Evolutionary conservation across 192 early-diverging fungal species (phyloP).

Genomic region (Entomortierella beljakovae): DNA sequence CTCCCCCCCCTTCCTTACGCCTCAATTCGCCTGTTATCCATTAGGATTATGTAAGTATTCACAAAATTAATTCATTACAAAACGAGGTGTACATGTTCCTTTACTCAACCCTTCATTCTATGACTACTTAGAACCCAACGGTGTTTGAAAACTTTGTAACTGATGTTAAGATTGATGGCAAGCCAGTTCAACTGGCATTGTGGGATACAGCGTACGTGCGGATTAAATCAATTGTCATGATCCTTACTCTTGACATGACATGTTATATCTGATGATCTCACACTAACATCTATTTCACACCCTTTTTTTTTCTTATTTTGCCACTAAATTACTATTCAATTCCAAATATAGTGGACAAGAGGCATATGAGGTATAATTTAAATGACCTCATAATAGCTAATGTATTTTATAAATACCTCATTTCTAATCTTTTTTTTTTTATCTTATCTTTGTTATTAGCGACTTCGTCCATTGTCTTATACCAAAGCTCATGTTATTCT

Average conservation of each 20-base stretch:
- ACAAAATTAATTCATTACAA: not conserved
- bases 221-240: not conserved
- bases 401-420: too few species aligned
- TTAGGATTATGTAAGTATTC: slow-evolving; percentile 48
- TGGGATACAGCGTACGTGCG: slow-evolving; percentile 91
- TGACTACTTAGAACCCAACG: slow-evolving; percentile 81
- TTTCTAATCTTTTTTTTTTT: not conserved
- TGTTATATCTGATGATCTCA: not conserved
- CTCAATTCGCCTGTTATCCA: not conserved
- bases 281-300: not conserved
- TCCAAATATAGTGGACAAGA: slow-evolving; percentile 72
- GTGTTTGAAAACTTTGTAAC: slow-evolving; percentile 96
- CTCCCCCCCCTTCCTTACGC: not conserved
- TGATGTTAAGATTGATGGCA: slow-evolving; percentile 89
- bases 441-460: slow-evolving; percentile 61
- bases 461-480: slow-evolving; percentile 93
- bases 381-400: too few species aligned
- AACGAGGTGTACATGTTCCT: not conserved
- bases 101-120: not conserved
- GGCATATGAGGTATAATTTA: slow-evolving; percentile 64
- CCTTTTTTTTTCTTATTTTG: not conserved
- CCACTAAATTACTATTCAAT: too few species aligned
- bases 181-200: slow-evolving; percentile 87
- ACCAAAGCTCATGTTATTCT: slow-evolving; percentile 94
- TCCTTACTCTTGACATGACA: not conserved